Percentiles rank a stretch among this genome's conserved stretches.
Evolutionary conservation across 2,329 filamentous ascomycete species (phyloP).

Genomic region (Colletotrichum euphorbiae): DNA sequence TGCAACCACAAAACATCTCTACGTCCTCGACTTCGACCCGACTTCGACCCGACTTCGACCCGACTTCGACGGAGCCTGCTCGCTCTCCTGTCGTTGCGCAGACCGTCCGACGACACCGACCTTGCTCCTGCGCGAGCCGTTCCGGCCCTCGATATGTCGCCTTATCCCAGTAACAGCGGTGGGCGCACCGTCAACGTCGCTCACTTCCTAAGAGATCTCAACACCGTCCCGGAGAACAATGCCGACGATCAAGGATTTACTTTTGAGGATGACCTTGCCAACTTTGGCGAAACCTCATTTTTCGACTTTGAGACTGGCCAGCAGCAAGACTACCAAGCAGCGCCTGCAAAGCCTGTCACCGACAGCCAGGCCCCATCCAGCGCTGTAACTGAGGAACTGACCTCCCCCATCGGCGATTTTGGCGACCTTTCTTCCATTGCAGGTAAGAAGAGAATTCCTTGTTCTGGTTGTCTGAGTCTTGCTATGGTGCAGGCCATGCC

Average conservation of each 20-base stretch:
- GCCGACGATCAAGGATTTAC: slow-evolving; percentile 70
- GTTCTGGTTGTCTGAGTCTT: background rate
- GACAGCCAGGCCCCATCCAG: slow-evolving; percentile 45
- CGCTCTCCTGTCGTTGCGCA: slow-evolving; percentile 14
- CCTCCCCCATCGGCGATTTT: slow-evolving; percentile 58
- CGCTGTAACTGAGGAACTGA: slow-evolving; percentile 45
- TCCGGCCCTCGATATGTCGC: slow-evolving; percentile 67
- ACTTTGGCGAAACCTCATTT: slow-evolving; percentile 87
- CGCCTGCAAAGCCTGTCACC: slow-evolving; percentile 57
- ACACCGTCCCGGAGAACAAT: slow-evolving; percentile 71
- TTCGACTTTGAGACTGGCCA: slow-evolving; percentile 80
- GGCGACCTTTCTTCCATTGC: slow-evolving; percentile 59
- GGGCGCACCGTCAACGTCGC: slow-evolving; percentile 88
- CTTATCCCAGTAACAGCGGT: slow-evolving; percentile 72
- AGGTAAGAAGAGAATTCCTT: slow-evolving; percentile 51
- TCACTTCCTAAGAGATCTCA: slow-evolving; percentile 88
- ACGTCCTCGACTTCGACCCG: slow-evolving; percentile 25
- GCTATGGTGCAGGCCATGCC: no score
- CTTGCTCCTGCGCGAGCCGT: slow-evolving; percentile 10
- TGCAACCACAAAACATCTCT: slow-evolving; percentile 34
- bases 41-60: slow-evolving; percentile 18
- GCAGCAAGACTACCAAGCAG: slow-evolving; percentile 67
- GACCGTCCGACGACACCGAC: slow-evolving; percentile 9
- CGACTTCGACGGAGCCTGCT: slow-evolving; percentile 19
- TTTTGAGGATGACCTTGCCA: slow-evolving; percentile 77